phyloP scores from a whole-genome alignment of 2,329 filamentous ascomycete genomes.

The Torrubiella hemipterigena region DNA sequence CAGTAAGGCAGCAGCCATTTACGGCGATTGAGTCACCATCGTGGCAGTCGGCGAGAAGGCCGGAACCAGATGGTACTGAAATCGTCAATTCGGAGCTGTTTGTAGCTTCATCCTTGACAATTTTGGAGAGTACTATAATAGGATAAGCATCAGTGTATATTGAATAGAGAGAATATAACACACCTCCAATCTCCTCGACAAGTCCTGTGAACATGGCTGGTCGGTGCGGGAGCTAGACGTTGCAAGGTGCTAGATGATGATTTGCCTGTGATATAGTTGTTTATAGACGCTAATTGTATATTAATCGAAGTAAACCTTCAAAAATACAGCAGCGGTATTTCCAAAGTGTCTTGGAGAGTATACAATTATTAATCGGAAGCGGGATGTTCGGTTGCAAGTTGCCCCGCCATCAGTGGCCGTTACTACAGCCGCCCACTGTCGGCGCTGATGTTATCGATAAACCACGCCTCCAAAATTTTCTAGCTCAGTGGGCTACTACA shows the following conservation, averaged over 20 bases:
- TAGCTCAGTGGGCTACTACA: slow-evolving; percentile 9
- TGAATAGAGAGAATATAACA: slow-evolving; percentile 19
- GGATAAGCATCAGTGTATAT: slow-evolving; percentile 17
- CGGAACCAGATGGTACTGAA: slow-evolving; percentile 49
- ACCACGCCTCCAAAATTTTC: slow-evolving; percentile 7
- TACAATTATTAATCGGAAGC: too few relatives aligned
- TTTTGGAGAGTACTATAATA: slow-evolving; percentile 63
- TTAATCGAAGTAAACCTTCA: too few relatives aligned
- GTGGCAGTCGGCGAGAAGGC: slow-evolving; percentile 72
- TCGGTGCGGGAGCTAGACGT: too few relatives aligned
- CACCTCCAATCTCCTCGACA: slow-evolving; percentile 86
- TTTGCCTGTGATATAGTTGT: too few relatives aligned
- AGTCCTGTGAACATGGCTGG: slow-evolving; percentile 98
- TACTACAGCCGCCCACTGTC: too few relatives aligned
- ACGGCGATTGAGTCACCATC: slow-evolving; percentile 89
- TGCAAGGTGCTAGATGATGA: too few relatives aligned
- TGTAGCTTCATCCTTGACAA: slow-evolving; percentile 69
- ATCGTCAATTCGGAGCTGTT: slow-evolving; percentile 89
- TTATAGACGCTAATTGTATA: too few relatives aligned
- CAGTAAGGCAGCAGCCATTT: slow-evolving; percentile 92
- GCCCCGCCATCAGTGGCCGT: too few relatives aligned
- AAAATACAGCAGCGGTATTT: too few relatives aligned
- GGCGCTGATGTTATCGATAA: slow-evolving; percentile 7
- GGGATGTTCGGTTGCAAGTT: too few relatives aligned
- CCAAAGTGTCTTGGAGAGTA: too few relatives aligned